Evolutionary conservation across 164 flowering plant species (phyloP).

Genomic region (Aristolochia contorta): DNA sequence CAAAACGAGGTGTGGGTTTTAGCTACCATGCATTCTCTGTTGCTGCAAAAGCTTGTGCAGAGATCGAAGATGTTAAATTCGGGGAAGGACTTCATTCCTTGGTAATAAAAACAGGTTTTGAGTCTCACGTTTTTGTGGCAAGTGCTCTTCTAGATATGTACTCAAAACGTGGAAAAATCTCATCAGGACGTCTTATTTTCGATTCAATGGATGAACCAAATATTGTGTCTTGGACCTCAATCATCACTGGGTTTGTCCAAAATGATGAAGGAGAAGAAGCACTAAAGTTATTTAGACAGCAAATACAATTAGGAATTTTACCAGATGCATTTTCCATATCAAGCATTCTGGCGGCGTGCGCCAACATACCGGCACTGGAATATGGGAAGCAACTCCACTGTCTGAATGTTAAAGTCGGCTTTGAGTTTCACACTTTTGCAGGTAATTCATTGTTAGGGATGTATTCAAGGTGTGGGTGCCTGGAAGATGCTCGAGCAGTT

Average conservation of each 20-base stretch:
- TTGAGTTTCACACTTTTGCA: constrained; percentile 6
- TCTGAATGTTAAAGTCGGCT: constrained; percentile 7
- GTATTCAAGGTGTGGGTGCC: constrained; percentile 16
- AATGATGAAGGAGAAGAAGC: constrained; percentile 13
- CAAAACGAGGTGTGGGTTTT: constrained; percentile 10
- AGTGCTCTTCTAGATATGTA: constrained; percentile 17
- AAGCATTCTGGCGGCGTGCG: constrained; percentile 16
- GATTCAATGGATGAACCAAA: constrained; percentile 11
- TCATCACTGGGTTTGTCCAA: constrained; percentile 13
- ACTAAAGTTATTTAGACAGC: constrained; percentile 3
- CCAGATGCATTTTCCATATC: constrained; percentile 11
- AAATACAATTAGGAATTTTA: background rate
- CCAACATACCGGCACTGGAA: constrained; percentile 11
- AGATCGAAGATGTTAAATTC: background rate
- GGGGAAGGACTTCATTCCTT: constrained; percentile 14
- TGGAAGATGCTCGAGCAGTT: constrained; percentile 9
- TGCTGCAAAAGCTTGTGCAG: constrained; percentile 12
- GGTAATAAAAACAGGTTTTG: constrained; percentile 13
- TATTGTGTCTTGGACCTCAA: constrained; percentile 18
- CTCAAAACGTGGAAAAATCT: constrained; percentile 5
- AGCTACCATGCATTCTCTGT: constrained; percentile 13
- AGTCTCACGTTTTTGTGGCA: constrained; percentile 10
- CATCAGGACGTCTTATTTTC: constrained; percentile 6
- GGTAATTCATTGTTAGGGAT: constrained; percentile 13
- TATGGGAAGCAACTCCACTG: constrained; percentile 16